A percentile compares a stretch with the other conserved stretches of the same genome.
Conservation (phyloP, 352 stramenopile genomes). For the Thalassiosira hispida region DNA sequence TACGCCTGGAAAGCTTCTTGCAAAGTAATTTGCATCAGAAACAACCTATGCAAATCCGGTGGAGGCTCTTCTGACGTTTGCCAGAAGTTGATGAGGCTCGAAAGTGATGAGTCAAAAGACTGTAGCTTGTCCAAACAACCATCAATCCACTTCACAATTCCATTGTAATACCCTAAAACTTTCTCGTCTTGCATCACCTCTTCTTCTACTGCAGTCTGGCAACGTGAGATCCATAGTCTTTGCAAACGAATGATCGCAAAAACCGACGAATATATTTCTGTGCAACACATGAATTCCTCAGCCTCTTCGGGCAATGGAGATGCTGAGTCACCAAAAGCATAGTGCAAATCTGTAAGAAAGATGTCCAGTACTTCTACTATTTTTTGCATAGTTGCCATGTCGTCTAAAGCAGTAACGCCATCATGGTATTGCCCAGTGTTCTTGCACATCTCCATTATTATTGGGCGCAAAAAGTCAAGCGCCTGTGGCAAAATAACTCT, state of each 20-base stretch:
- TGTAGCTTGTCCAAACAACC: slow-evolving; percentile 12
- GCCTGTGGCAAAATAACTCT: slow-evolving; percentile 27
- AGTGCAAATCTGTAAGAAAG: slow-evolving; percentile 15
- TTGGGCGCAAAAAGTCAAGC: slow-evolving; percentile 37
- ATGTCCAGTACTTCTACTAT: slow-evolving; percentile 17
- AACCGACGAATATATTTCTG: slow-evolving; percentile 23
- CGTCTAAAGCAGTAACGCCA: neutral
- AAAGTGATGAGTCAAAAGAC: slow-evolving; percentile 16
- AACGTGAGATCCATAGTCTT: slow-evolving; percentile 12
- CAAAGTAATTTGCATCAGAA: slow-evolving; percentile 27
- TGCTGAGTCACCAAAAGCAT: slow-evolving; percentile 5
- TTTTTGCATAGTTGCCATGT: slow-evolving; percentile 17
- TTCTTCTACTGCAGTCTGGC: neutral
- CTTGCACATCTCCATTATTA: slow-evolving; percentile 22
- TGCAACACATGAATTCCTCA: slow-evolving; percentile 20
- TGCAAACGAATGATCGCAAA: slow-evolving; percentile 26
- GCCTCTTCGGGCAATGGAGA: slow-evolving; percentile 3
- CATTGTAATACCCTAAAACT: slow-evolving; percentile 1
- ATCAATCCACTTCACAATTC: slow-evolving; percentile 10
- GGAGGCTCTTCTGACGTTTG: slow-evolving; percentile 17
- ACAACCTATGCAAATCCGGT: slow-evolving; percentile 27
- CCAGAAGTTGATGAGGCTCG: slow-evolving; percentile 33
- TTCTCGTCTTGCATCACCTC: neutral
- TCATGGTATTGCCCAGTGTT: slow-evolving; percentile 15
- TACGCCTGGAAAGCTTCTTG: slow-evolving; percentile 19